Base-by-base conservation (phyloP, 140 eudicot species). In the Senecio squalidus region DNA sequence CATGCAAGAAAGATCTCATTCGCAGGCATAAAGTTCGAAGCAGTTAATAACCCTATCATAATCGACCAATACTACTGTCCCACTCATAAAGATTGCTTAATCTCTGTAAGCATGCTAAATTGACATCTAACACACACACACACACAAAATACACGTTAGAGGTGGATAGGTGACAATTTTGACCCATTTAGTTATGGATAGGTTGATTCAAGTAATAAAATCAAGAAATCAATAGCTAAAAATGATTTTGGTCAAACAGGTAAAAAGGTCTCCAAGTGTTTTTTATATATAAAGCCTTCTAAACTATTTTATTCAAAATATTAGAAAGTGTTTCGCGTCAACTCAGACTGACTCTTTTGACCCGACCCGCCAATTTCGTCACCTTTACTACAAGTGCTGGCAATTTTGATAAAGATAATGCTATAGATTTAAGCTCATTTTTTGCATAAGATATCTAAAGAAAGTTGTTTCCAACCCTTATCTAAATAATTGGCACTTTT, bases 51-150 rank as follows among this genome's bases (percentile, higher is more conserved):
- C 46, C 93, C 95, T 0, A 74, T 86, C 38, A 58, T 77, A 65
- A 80, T 86, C 34, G 95, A 86, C 52, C 95, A 86, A 72, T 80
- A 60, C 71, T 86, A 83, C 4, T 82, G 93, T 52, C 88, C 85
- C 21, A 72, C 47, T 43, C 50, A 8, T 34, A 65, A 34, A 5
- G 38, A 67, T 43, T 80, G 88, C 77, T 15, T 24, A 71, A 65
- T 45, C 67, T 13, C 47, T 4, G 95, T 76, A 74, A 78, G 85
- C 53, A 21, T 54, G 52, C 15, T 10, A 20, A 67, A 21, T 14
- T 43, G 17, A 67, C 26, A 27, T 45, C 55, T 27, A 1, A 60
- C 18, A 60, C 40, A 44, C n/a, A n/a, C 27, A 20, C 52, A 18
- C 52, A 8, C 52, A 9, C 27, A 2, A 2, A 9, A 11, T 2